Evolutionary conservation across 78 protist genomes (phyloP).

Genomic region (Polysphondylium violaceum): DNA sequence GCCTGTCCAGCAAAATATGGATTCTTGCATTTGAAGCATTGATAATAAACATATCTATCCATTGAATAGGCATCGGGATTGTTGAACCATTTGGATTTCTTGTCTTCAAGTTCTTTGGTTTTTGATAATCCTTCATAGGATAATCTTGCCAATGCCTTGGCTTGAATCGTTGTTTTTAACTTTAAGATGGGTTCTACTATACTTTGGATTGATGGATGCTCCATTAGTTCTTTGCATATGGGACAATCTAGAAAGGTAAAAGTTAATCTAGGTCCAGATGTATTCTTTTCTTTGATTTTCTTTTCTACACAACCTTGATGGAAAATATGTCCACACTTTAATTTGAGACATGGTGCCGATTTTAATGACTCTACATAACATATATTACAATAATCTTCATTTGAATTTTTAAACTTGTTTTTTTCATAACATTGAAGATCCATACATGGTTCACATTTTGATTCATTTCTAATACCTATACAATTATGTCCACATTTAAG

Average conservation of each 20-base stretch:
- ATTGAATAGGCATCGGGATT: constrained; percentile 56
- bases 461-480: constrained; percentile 34
- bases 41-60: constrained; percentile 44
- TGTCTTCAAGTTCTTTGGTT: constrained; percentile 36
- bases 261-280: constrained; percentile 26
- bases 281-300: not conserved
- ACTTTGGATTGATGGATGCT: constrained; percentile 4
- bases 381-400: constrained; percentile 25
- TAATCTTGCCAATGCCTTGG: constrained; percentile 43
- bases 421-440: constrained; percentile 28
- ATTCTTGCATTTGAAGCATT: constrained; percentile 31
- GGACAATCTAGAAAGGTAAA: constrained; percentile 34
- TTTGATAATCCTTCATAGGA: constrained; percentile 29
- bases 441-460: constrained; percentile 47
- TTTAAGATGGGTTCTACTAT: not conserved
- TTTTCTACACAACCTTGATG: constrained; percentile 26
- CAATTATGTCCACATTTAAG: constrained; percentile 56
- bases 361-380: constrained; percentile 17
- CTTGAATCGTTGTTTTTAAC: not conserved
- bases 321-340: constrained; percentile 55
- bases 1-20: constrained; percentile 65
- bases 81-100: constrained; percentile 46
- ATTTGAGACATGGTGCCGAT: constrained; percentile 21
- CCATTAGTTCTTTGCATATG: constrained; percentile 28
- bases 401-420: not conserved